A percentile compares a stretch with the other conserved stretches of the same genome.
Conservation (phyloP, 805 yeast species). For the Ogataea ramenticola region DNA sequence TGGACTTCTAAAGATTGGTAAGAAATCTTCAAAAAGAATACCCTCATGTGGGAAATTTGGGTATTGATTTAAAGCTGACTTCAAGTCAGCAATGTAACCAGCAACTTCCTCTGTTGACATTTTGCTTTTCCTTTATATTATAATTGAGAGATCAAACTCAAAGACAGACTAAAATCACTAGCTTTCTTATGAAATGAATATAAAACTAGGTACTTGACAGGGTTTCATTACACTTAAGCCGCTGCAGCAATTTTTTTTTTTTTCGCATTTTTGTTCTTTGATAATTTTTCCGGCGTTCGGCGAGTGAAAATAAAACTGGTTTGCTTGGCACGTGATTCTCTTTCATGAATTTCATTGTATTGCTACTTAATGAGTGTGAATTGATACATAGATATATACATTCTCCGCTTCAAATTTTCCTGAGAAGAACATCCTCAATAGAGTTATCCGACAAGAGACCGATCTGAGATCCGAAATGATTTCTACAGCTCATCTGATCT, state of each 20-base stretch:
- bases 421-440: not conserved
- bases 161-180: no score
- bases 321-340: no score
- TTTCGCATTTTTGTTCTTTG: not conserved
- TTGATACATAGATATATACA: no score
- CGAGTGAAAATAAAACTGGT: no score
- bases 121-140: not conserved
- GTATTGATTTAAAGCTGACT: conserved; percentile 60
- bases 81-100: conserved; percentile 37
- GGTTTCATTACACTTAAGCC: not conserved
- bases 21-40: conserved; percentile 87
- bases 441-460: not conserved
- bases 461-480: not conserved
- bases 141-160: no score
- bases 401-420: not conserved
- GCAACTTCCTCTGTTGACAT: conserved; percentile 16
- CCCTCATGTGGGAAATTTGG: conserved; percentile 95
- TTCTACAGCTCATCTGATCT: not conserved
- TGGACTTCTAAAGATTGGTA: conserved; percentile 88
- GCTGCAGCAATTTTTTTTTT: not conserved
- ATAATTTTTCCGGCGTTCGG: not conserved
- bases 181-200: no score
- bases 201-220: no score
- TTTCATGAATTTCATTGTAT: no score
- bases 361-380: not conserved